Evolutionary conservation across 371 early-diverging fungal species (phyloP).

Genomic region (Nosema granulosis): DNA sequence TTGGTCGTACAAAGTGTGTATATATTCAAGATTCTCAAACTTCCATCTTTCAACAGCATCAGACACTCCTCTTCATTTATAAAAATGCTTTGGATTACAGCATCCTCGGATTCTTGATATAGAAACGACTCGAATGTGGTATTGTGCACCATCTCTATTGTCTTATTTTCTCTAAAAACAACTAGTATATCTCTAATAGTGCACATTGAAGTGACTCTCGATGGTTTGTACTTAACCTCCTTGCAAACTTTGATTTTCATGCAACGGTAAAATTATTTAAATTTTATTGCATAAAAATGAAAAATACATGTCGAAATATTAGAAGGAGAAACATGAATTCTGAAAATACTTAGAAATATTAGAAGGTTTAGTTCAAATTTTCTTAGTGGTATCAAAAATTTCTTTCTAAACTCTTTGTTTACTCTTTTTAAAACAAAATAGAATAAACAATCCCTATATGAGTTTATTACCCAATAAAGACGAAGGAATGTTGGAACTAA

Average conservation of each 20-base stretch:
- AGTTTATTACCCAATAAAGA: not conserved
- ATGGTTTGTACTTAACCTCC: conserved; percentile 24
- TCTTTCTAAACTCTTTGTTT: too few species aligned
- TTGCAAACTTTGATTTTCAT: conserved; percentile 48
- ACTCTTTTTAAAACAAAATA: too few species aligned
- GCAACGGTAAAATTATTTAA: conserved; percentile 9
- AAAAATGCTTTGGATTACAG: not conserved
- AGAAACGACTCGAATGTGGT: conserved; percentile 10
- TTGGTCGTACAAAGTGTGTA: not conserved
- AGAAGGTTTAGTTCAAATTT: too few species aligned
- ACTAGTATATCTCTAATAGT: conserved; percentile 34
- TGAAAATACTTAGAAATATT: too few species aligned
- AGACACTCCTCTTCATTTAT: not conserved
- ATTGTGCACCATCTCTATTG: conserved; percentile 21
- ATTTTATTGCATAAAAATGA: too few species aligned
- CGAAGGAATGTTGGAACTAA: not conserved
- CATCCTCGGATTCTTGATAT: not conserved
- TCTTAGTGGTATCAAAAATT: too few species aligned
- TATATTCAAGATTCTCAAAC: not conserved
- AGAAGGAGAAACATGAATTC: too few species aligned
- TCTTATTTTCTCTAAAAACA: conserved; percentile 36
- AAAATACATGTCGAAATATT: too few species aligned
- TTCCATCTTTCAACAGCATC: not conserved
- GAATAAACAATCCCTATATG: not conserved
- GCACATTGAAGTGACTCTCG: conserved; percentile 31